A percentile compares a stretch with the other conserved stretches of the same genome.
Conservation (phyloP, 164 flowering plant genomes). For the Dillenia turbinata region DNA sequence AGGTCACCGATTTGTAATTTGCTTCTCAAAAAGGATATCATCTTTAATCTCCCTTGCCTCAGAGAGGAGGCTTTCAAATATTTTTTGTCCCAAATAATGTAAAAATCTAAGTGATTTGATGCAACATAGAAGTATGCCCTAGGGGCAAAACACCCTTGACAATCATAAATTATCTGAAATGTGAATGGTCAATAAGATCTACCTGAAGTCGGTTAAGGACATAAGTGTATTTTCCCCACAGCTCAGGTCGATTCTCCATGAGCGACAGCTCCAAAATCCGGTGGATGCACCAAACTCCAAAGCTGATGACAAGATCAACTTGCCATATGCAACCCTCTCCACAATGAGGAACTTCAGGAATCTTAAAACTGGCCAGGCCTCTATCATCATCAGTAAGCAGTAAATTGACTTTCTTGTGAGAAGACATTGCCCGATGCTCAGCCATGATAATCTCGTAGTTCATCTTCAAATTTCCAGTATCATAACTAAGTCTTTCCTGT, state of each 20-base stretch:
- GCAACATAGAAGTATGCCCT: no score
- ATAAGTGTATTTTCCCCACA: conserved; percentile 97
- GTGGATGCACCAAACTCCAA: conserved; percentile 97
- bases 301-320: conserved; percentile 68
- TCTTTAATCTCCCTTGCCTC: no score
- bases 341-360: conserved; percentile 65
- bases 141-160: background rate
- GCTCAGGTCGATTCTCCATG: conserved; percentile 97
- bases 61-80: no score
- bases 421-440: conserved; percentile 32
- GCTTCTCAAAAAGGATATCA: no score
- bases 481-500: conserved; percentile 64
- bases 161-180: no score
- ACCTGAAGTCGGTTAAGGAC: conserved; percentile 97
- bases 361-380: conserved; percentile 18
- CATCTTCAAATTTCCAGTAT: conserved; percentile 53
- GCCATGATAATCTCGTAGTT: conserved; percentile 21
- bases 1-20: no score
- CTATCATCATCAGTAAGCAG: conserved; percentile 36
- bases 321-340: conserved; percentile 88
- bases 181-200: no score
- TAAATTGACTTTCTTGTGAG: conserved; percentile 33
- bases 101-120: no score
- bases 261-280: conserved; percentile 81
- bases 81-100: no score